A percentile compares a stretch with the other conserved stretches of the same genome.
These are phyloP conservation scores for Talaromyces sp. DNA, from an alignment of 2,329 filamentous ascomycete genomes.

Conservation along the genomic window DNA sequence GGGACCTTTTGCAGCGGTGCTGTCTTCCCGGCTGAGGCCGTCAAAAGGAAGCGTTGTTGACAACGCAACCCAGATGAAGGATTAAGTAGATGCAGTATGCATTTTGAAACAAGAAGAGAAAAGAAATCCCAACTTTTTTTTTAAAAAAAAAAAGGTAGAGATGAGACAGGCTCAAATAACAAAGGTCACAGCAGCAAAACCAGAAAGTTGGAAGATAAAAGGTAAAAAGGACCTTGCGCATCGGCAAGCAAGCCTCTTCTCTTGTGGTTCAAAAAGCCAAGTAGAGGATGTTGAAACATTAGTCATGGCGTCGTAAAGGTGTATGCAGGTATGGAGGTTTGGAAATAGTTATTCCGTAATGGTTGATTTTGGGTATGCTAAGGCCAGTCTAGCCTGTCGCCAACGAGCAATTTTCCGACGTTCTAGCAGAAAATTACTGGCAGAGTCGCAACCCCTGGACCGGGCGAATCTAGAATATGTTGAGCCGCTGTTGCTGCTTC, in stretches of 20 bases:
- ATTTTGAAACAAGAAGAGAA: background rate
- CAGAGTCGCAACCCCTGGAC: no score
- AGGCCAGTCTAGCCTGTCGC: background rate
- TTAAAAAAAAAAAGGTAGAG: background rate
- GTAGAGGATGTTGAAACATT: background rate
- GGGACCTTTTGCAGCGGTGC: background rate
- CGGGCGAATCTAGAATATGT: background rate
- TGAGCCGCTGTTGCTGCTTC: slow-evolving; percentile 15
- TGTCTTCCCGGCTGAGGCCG: background rate
- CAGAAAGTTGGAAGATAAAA: background rate
- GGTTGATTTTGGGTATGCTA: background rate
- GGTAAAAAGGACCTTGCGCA: background rate
- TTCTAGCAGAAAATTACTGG: background rate
- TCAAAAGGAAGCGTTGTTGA: background rate
- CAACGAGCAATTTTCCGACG: background rate
- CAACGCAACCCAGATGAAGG: background rate
- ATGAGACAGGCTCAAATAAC: background rate
- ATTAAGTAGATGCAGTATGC: background rate
- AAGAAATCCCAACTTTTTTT: background rate
- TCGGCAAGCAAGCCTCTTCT: background rate
- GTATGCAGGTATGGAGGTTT: background rate
- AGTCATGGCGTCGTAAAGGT: slow-evolving; percentile 1
- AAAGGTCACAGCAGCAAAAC: background rate
- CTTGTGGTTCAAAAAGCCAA: background rate
- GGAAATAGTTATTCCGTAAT: background rate